Evolutionary conservation across 805 yeast genomes (phyloP).

Genomic region (Suhomyces vadensis): DNA sequence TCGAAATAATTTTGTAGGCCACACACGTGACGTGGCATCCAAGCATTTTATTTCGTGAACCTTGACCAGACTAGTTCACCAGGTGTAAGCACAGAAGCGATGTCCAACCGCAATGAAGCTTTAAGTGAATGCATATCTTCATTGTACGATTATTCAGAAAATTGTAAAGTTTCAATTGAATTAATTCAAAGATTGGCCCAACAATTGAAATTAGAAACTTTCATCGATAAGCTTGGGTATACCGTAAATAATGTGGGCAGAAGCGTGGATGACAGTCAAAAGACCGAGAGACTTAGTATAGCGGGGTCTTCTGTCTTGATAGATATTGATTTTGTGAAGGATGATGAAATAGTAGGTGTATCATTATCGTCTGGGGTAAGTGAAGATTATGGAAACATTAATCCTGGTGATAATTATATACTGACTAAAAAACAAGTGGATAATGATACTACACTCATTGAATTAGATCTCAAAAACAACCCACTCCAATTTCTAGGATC

Average conservation of each 20-base stretch:
- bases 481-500: conserved; percentile 15
- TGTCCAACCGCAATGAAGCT: conserved; percentile 18
- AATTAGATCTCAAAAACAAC: conserved; percentile 15
- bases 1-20: conserved; percentile 1
- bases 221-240: conserved; percentile 38
- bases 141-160: conserved; percentile 33
- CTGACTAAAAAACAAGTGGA: not conserved
- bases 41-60: not conserved
- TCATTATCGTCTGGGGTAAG: conserved; percentile 34
- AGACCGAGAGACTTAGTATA: conserved; percentile 37
- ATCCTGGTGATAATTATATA: not conserved
- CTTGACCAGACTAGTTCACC: not conserved
- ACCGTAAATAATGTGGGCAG: conserved; percentile 11
- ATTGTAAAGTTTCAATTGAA: conserved; percentile 36
- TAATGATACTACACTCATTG: conserved; percentile 12
- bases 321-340: conserved; percentile 39
- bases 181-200: conserved; percentile 41
- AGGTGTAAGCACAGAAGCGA: not conserved
- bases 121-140: conserved; percentile 23
- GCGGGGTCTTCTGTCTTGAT: conserved; percentile 43
- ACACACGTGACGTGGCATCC: conserved; percentile 8
- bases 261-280: conserved; percentile 8
- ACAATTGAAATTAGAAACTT: conserved; percentile 42
- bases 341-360: conserved; percentile 26
- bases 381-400: not conserved